These are phyloP conservation scores for Galerina marginata DNA, from an alignment of 768 basidiomycete species.

Conservation along the genomic window DNA sequence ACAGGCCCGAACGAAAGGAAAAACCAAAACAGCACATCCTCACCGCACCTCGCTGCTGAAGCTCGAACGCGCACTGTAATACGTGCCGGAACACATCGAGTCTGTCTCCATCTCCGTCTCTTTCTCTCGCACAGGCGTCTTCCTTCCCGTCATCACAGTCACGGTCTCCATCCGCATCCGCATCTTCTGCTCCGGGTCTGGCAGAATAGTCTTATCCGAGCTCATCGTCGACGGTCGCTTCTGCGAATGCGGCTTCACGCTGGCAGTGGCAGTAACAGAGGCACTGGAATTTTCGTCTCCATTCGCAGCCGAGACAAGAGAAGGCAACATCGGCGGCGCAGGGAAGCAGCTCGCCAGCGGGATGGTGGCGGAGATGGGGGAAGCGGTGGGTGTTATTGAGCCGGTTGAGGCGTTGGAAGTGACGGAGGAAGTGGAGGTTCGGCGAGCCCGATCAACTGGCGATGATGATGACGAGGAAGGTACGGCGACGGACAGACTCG, in stretches of 20 bases:
- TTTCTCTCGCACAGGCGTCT: neutral
- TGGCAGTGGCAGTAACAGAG: neutral
- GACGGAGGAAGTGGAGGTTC: constrained; percentile 4
- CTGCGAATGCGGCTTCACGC: constrained; percentile 5
- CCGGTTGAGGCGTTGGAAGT: constrained; percentile 3
- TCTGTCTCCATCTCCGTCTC: constrained; percentile 16
- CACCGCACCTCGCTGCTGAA: constrained; percentile 18
- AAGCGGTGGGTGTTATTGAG: neutral
- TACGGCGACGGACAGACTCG: too few species aligned
- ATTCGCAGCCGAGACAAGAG: neutral
- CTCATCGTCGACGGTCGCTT: neutral
- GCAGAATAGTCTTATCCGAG: constrained; percentile 5
- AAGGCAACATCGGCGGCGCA: constrained; percentile 17
- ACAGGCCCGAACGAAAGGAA: neutral
- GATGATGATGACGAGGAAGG: neutral
- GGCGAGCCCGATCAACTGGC: neutral
- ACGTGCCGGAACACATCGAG: constrained; percentile 25
- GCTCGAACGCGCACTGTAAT: constrained; percentile 33
- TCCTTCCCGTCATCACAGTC: neutral
- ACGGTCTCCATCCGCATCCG: constrained; percentile 10
- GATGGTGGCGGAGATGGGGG: constrained; percentile 10
- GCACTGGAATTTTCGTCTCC: neutral
- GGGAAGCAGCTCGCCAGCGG: constrained; percentile 26
- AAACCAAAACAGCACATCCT: neutral
- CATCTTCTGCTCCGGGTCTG: constrained; percentile 8